Percentiles rank a stretch among this genome's conserved stretches.
Evolutionary conservation across 257 asterid genomes (phyloP).

Genomic region (Primulina eburnea): DNA sequence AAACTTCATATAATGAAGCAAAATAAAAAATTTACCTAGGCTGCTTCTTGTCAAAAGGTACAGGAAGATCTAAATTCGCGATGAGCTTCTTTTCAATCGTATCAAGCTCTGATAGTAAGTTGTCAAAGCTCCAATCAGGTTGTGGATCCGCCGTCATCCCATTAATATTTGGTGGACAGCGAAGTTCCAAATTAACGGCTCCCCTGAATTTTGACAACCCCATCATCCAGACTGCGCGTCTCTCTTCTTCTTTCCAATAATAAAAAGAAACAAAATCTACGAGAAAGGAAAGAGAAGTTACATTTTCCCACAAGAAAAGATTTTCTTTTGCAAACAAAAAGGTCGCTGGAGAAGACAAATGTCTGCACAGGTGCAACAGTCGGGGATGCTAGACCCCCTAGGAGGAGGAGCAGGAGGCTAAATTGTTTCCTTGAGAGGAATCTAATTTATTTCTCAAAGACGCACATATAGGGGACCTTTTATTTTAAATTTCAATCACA

Average conservation of each 20-base stretch:
- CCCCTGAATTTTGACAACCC: slow-evolving; percentile 42
- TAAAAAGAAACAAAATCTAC: background rate
- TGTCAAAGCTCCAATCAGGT: slow-evolving; percentile 81
- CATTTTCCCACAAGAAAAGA: no score
- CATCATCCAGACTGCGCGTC: slow-evolving; percentile 12
- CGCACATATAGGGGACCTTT: no score
- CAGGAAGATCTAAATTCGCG: slow-evolving; percentile 30
- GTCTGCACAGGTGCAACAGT: no score
- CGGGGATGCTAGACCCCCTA: no score
- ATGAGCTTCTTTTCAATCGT: slow-evolving; percentile 46
- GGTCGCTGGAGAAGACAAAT: no score
- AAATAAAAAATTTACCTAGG: slow-evolving; percentile 40
- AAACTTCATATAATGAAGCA: background rate
- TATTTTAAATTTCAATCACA: no score
- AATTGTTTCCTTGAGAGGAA: no score
- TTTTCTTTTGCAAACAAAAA: no score
- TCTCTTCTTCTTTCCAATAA: background rate
- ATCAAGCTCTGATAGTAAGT: slow-evolving; percentile 57
- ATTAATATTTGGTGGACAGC: slow-evolving; percentile 38
- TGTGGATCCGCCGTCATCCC: slow-evolving; percentile 70
- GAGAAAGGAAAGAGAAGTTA: no score
- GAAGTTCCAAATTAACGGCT: slow-evolving; percentile 45
- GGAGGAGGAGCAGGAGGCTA: no score
- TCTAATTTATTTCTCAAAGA: no score
- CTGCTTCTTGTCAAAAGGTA: slow-evolving; percentile 42